Percentiles rank a stretch among this genome's conserved stretches.
Evolutionary conservation across 2,329 filamentous ascomycete species (phyloP).

Genomic region (Calonectria pseudoreteaudii): DNA sequence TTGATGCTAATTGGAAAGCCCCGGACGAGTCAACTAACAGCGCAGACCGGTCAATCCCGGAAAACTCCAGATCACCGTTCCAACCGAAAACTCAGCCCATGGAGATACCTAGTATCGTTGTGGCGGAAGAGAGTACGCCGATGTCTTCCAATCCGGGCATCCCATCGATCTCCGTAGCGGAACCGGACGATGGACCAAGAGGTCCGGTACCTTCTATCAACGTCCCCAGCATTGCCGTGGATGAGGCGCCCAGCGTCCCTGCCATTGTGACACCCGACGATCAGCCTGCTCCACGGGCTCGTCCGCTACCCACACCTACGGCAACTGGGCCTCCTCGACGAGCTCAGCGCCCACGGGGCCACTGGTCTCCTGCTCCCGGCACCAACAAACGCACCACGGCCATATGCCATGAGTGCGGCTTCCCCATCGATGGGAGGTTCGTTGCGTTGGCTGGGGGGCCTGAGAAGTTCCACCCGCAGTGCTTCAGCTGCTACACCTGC

Average conservation of each 20-base stretch:
- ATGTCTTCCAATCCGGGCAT: slow-evolving; percentile 44
- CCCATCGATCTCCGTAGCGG: slow-evolving; percentile 52
- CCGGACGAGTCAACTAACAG: slow-evolving; percentile 77
- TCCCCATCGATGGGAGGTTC: slow-evolving; percentile 90
- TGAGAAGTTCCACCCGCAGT: slow-evolving; percentile 90
- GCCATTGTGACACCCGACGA: slow-evolving; percentile 62
- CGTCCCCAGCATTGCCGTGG: slow-evolving; percentile 64
- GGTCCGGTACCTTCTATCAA: slow-evolving; percentile 51
- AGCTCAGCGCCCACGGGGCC: slow-evolving; percentile 59
- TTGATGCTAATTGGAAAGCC: slow-evolving; percentile 85
- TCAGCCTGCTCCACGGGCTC: slow-evolving; percentile 36
- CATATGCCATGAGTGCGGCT: slow-evolving; percentile 84
- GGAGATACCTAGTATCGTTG: slow-evolving; percentile 66
- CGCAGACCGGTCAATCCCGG: slow-evolving; percentile 53
- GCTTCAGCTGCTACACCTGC: slow-evolving; percentile 91
- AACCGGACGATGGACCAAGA: slow-evolving; percentile 36
- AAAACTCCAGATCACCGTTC: slow-evolving; percentile 42
- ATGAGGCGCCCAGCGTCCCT: slow-evolving; percentile 52
- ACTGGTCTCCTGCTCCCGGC: slow-evolving; percentile 69
- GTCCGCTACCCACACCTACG: slow-evolving; percentile 60
- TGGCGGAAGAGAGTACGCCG: slow-evolving; percentile 60
- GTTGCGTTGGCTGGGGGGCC: slow-evolving; percentile 80
- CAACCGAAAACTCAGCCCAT: slow-evolving; percentile 49
- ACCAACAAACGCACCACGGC: slow-evolving; percentile 69
- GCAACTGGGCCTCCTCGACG: slow-evolving; percentile 48